Base-by-base conservation (phyloP, 768 basidiomycete genomes). In the Mycena polygramma region DNA sequence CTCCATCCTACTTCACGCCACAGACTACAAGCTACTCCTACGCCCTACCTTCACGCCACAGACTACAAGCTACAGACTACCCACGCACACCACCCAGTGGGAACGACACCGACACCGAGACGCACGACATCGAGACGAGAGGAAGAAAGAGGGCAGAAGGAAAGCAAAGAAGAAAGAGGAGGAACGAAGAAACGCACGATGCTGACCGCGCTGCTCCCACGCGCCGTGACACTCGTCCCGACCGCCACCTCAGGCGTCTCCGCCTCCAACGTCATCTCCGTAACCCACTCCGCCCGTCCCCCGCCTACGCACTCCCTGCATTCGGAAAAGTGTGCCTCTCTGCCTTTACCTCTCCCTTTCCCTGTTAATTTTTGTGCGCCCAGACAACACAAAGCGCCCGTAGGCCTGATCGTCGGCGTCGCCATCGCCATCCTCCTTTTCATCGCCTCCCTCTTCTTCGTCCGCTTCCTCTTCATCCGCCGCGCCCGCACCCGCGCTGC, bases 391-490 rank as follows among this genome's bases (percentile, higher is more conserved):
- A 53, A 71, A 19, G 60, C 51, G 2, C 70, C 70, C 43, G 70
- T 71, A 1, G 70, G 70, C 24, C 46, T 67, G 17, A 71, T 71
- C 55, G 54, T 66, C 43, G 65, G 70, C 60, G 65, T 67, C 65
- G 52, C 65, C 10, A 9, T 71, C 55, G 70, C 53, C 53, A 51
- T 71, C 39, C 13, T 71, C 46, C 60, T 36, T 0, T 57, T 35
- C 69, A 46, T 66, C 57, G 51, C 36, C 30, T 52, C n/a, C 57
- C 57, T 61, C 45, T 63, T 69, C 62, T 36, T 69, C 61, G 9
- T 69, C 54, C 61, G 68, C 45, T 59, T 7, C 15, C 61, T 69
- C 53, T 69, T 63, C 62, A 14, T 69, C 43, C 54, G 62, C 26
- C 53, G 57, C 22, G 52, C 46, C 1, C 46, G 59, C 35, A n/a